Evolutionary conservation across 306 rosid species (phyloP).

Genomic region (Vigna reflexopilosa): DNA sequence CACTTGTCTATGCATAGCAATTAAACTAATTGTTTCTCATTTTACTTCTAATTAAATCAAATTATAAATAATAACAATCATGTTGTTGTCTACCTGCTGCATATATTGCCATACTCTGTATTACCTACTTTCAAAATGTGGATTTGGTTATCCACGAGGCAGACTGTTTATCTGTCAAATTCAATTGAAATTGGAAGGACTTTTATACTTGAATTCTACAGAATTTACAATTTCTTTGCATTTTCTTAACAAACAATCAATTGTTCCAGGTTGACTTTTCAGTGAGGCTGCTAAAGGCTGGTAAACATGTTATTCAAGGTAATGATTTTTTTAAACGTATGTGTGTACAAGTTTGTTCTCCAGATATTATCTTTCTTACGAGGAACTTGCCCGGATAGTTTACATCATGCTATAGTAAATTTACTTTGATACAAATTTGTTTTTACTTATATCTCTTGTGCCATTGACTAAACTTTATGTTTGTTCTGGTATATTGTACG

Average conservation of each 20-base stretch:
- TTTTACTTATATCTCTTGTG: constrained; percentile 3
- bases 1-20: neutral
- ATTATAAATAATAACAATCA: neutral
- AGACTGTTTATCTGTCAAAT: neutral
- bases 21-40: neutral
- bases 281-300: constrained; percentile 75
- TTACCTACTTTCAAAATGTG: neutral
- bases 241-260: constrained; percentile 22
- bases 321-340: constrained; percentile 30
- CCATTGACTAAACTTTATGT: constrained; percentile 46
- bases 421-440: constrained; percentile 19
- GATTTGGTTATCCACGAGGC: neutral
- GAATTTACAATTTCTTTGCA: constrained; percentile 8
- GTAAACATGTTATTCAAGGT: constrained; percentile 98
- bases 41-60: neutral
- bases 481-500: constrained; percentile 44
- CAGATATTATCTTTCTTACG: neutral
- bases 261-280: constrained; percentile 76
- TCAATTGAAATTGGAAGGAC: neutral
- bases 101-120: too few species aligned
- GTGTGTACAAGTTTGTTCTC: constrained; percentile 17
- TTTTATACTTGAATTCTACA: constrained; percentile 6
- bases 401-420: neutral
- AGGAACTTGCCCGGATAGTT: constrained; percentile 10
- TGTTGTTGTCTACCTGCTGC: too few species aligned